phyloP scores from a whole-genome alignment of 495 filamentous ascomycete genomes.

The Aspergillus cristatus region DNA sequence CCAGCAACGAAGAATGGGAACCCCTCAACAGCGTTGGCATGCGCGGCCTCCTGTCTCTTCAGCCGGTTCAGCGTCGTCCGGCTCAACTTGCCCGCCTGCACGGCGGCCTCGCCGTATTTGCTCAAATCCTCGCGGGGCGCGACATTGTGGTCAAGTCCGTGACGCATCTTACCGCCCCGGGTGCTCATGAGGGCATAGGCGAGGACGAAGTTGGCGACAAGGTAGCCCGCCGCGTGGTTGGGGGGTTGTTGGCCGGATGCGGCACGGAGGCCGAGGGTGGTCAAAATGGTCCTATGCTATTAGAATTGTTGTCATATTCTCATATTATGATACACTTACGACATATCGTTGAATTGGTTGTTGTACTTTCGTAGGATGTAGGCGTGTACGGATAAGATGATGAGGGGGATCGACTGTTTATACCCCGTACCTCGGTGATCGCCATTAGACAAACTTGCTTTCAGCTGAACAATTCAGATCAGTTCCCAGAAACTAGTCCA shows the following conservation, averaged over 20 bases:
- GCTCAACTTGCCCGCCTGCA: slow-evolving; percentile 40
- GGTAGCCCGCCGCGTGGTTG: slow-evolving; percentile 30
- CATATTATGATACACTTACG: no score
- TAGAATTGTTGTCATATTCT: no score
- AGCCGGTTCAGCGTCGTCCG: slow-evolving; percentile 33
- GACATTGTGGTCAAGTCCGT: slow-evolving; percentile 41
- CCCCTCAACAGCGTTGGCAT: slow-evolving; percentile 40
- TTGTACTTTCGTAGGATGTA: no score
- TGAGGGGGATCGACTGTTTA: not conserved
- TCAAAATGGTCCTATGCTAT: slow-evolving; percentile 13
- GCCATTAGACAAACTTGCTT: no score
- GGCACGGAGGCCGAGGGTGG: slow-evolving; percentile 18
- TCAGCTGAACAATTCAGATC: no score
- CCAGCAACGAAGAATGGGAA: slow-evolving; percentile 37
- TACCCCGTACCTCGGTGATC: no score
- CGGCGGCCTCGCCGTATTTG: slow-evolving; percentile 36
- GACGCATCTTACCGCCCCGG: slow-evolving; percentile 30
- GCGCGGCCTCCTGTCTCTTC: slow-evolving; percentile 37
- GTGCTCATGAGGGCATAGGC: slow-evolving; percentile 37
- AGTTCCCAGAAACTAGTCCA: no score
- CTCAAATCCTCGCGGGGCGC: slow-evolving; percentile 35
- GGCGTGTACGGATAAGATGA: no score
- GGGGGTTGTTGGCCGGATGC: slow-evolving; percentile 9
- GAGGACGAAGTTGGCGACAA: slow-evolving; percentile 38
- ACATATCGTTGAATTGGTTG: no score